A percentile compares a stretch with the other conserved stretches of the same genome.
phyloP scores from a whole-genome alignment of 495 filamentous ascomycete genomes.

The Penicillium verhagenii region DNA sequence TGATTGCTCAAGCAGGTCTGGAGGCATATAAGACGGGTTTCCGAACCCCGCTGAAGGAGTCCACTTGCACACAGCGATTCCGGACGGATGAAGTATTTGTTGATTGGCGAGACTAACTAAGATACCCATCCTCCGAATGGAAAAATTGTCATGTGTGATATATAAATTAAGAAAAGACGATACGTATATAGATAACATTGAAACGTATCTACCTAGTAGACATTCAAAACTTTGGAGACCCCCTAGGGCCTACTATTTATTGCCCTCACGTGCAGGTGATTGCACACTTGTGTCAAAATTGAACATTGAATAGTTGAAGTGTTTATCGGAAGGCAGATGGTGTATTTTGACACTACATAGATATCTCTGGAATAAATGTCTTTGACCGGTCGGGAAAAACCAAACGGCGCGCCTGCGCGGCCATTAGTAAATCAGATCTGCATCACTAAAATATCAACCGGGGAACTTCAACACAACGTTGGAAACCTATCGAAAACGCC shows the following conservation, averaged over 20 bases:
- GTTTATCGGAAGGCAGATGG: not conserved
- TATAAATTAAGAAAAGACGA: slow-evolving; percentile 14
- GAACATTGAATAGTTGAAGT: too few species aligned
- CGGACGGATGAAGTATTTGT: slow-evolving; percentile 92
- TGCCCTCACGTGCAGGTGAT: too few species aligned
- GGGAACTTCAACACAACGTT: slow-evolving; percentile 11
- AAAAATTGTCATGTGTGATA: slow-evolving; percentile 23
- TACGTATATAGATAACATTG: not conserved
- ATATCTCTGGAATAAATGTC: not conserved
- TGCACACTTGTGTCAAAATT: too few species aligned
- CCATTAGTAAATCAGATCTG: slow-evolving; percentile 6
- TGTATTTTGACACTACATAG: slow-evolving; percentile 1
- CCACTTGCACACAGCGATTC: slow-evolving; percentile 90
- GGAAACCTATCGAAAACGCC: slow-evolving; percentile 7
- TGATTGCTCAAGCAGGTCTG: slow-evolving; percentile 97
- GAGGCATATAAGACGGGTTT: slow-evolving; percentile 80
- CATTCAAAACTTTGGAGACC: too few species aligned
- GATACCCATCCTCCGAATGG: not conserved
- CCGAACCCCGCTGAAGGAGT: slow-evolving; percentile 71
- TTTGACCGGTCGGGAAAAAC: not conserved
- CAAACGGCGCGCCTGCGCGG: slow-evolving; percentile 1
- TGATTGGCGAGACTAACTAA: slow-evolving; percentile 76
- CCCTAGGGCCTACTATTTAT: too few species aligned
- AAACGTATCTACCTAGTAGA: too few species aligned
- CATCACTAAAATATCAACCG: slow-evolving; percentile 4